Percentiles rank a stretch among this genome's conserved stretches.
Evolutionary conservation across 2,329 filamentous ascomycete species (phyloP).

Genomic region (Thermothelomyces thermophilus): DNA sequence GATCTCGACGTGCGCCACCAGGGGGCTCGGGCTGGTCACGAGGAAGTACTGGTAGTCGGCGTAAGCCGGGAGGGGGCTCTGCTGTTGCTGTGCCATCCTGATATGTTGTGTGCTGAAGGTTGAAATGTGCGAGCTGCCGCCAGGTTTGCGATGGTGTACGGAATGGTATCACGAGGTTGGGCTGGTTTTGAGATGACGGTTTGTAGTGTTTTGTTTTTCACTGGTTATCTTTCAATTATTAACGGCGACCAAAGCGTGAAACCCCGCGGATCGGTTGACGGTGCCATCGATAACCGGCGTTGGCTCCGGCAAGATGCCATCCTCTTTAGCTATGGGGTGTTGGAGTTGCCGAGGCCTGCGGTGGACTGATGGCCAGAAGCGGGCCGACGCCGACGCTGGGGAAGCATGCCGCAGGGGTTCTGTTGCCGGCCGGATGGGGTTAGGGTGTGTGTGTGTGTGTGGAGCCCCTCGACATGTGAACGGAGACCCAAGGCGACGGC

Average conservation of each 20-base stretch:
- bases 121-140: not conserved
- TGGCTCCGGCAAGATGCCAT: not conserved
- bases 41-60: constrained; percentile 60
- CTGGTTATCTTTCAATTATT: too few relatives aligned
- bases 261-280: not conserved
- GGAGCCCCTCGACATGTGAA: constrained; percentile 3
- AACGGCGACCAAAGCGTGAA: not conserved
- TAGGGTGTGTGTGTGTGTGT: too few relatives aligned
- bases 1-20: constrained; percentile 87
- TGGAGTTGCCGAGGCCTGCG: constrained; percentile 13
- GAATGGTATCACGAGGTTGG: too few relatives aligned
- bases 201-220: too few relatives aligned
- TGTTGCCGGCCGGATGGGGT: not conserved
- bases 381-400: constrained; percentile 12
- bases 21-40: constrained; percentile 62
- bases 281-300: not conserved
- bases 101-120: not conserved
- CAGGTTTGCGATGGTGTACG: not conserved
- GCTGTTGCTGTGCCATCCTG: constrained; percentile 13
- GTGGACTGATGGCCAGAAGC: constrained; percentile 5
- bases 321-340: not conserved
- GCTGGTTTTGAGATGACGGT: too few relatives aligned
- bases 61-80: constrained; percentile 32
- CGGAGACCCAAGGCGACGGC: not conserved
- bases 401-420: not conserved